Base-by-base conservation (phyloP, 2,329 filamentous ascomycete species). In the Fonsecaea nubica region DNA sequence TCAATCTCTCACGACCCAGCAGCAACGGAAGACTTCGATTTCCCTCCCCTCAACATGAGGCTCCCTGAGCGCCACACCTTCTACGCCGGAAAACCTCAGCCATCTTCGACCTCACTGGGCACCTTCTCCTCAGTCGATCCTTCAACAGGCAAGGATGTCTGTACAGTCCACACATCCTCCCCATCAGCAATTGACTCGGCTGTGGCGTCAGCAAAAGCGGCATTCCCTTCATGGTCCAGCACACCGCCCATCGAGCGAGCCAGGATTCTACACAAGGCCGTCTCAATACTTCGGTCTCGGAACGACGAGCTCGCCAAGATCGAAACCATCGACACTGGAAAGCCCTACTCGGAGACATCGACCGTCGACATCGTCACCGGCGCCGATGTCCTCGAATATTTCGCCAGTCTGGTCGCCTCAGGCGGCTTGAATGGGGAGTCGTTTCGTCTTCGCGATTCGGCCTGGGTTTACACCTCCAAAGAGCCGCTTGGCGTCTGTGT, bases 241-340 rank as follows among this genome's bases (percentile, higher is more conserved):
- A 95, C 89, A 12, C 87, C 92, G 1, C 84, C 90, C n/a, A 83
- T 90, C 67, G 86, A 87, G 74, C 91, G 92, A 64, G 88, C 92
- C 0, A 88, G 91, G 64, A 90, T 96, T 72, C 87, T 96, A 9
- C 89, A 92, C 35, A 88, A 87, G 76, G 92, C 92, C 2, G 92
- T 91, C 18, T 80, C 86, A 55, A 79, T 96, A 13, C 84, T 96
- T 12, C 90, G 92, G 55, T 80, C 87, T 70, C 87, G 89, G 70
- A 96, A 96, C 77, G 90, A 96, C 74, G 87, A 89, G 64, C 89
- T 96, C 50, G 92, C 92, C 58, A 85, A 84, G 64, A 82, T 92
- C 63, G 92, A 96, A 80, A 96, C 92, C 1, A 83, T 90, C 74
- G 92, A 96, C 77, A 96, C 92, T 0, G 92, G 93, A 75, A 96